Conservation (phyloP, 202 grass and related monocot genomes). For the Setaria viridis region DNA sequence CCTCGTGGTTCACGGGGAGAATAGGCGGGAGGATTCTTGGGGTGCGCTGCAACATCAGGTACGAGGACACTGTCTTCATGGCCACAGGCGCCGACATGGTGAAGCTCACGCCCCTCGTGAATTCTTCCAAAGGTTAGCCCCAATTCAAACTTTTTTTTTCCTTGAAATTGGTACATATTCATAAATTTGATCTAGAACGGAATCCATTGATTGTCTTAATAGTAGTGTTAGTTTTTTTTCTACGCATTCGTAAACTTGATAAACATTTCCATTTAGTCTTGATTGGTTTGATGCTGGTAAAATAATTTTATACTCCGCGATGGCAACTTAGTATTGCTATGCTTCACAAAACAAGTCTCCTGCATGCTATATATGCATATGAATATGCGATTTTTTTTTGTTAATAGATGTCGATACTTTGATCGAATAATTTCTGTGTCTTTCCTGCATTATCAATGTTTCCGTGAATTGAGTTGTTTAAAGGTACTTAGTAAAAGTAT, state of each 20-base stretch:
- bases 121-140: constrained; percentile 41
- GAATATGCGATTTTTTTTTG: not conserved
- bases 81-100: constrained; percentile 18
- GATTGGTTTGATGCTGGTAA: not conserved
- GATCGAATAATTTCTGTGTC: not conserved
- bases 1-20: constrained; percentile 36
- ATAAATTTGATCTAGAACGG: not conserved
- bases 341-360: not conserved
- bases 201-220: not conserved
- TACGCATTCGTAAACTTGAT: not conserved
- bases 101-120: constrained; percentile 33
- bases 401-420: not conserved
- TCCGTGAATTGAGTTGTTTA: not conserved
- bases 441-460: not conserved
- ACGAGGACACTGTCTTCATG: constrained; percentile 66
- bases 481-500: too few relatives aligned
- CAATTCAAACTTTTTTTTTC: not conserved
- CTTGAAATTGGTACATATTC: not conserved
- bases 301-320: not conserved
- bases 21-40: constrained; percentile 63
- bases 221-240: not conserved
- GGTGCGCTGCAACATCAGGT: constrained; percentile 67
- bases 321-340: not conserved
- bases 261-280: constrained; percentile 1
- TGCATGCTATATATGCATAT: not conserved